These are phyloP conservation scores for Elongisporangium senticosum DNA, from an alignment of 352 stramenopile genomes.

Conservation along the genomic window DNA sequence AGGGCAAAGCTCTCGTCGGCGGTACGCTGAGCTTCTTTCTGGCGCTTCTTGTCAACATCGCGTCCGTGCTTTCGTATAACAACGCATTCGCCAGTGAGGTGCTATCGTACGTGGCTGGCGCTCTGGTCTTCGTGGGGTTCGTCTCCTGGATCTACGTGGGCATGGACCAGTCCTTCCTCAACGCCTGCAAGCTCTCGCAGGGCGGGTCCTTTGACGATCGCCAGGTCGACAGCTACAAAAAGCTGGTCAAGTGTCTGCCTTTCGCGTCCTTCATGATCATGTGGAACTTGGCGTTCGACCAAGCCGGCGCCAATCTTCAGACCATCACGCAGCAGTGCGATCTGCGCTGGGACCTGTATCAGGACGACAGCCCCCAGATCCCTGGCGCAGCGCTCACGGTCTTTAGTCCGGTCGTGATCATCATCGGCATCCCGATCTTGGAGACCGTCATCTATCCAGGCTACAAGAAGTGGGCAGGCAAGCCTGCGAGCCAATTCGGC, in stretches of 20 bases:
- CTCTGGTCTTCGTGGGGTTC: conserved; percentile 28
- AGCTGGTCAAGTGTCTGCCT: conserved; percentile 39
- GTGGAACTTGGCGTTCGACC: conserved; percentile 50
- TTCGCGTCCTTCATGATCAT: conserved; percentile 61
- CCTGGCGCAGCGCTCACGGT: conserved; percentile 34
- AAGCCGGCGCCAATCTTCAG: conserved; percentile 56
- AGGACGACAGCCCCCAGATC: conserved; percentile 27
- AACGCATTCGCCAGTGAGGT: conserved; percentile 14
- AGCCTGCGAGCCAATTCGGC: conserved; percentile 23
- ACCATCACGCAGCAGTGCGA: conserved; percentile 55
- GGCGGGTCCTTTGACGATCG: conserved; percentile 35
- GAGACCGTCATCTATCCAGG: conserved; percentile 28
- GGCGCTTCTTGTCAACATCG: conserved; percentile 41
- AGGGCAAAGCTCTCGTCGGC: conserved; percentile 22
- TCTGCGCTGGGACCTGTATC: conserved; percentile 24
- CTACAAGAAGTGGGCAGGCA: conserved; percentile 24
- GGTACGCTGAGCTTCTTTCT: conserved; percentile 24
- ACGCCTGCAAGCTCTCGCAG: conserved; percentile 33
- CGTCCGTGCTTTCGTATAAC: conserved; percentile 40
- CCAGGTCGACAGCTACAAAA: conserved; percentile 43
- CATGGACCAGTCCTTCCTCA: conserved; percentile 41
- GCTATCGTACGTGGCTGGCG: conserved; percentile 44
- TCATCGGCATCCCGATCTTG: conserved; percentile 29
- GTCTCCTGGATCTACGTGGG: conserved; percentile 41
- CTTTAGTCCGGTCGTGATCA: conserved; percentile 30